A percentile compares a stretch with the other conserved stretches of the same genome.
Evolutionary conservation across 352 stramenopile species (phyloP).

Genomic region (Phytopythium ostracodes): DNA sequence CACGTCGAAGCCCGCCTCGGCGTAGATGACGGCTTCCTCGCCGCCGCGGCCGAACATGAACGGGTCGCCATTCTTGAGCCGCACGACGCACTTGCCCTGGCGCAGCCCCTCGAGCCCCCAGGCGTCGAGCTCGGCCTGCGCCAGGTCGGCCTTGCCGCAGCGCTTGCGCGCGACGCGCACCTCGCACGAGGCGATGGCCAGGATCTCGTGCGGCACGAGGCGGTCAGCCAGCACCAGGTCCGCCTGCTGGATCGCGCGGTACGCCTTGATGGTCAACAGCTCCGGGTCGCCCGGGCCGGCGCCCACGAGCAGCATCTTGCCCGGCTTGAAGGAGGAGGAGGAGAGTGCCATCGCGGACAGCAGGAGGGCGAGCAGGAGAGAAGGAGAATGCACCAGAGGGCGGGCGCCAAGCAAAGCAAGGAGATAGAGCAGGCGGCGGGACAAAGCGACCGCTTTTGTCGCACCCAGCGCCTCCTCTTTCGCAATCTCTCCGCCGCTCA

Average conservation of each 20-base stretch:
- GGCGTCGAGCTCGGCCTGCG: conserved; percentile 92
- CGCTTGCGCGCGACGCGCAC: conserved; percentile 92
- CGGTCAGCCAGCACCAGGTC: conserved; percentile 94
- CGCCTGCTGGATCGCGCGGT: conserved; percentile 76
- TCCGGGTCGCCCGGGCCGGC: conserved; percentile 93
- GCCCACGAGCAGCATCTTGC: conserved; percentile 82
- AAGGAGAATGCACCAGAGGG: conserved; percentile 14
- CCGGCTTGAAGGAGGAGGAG: conserved; percentile 4
- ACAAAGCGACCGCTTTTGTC: neutral
- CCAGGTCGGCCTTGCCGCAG: conserved; percentile 92
- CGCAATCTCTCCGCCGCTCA: neutral
- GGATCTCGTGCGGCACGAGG: conserved; percentile 89
- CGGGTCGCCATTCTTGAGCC: conserved; percentile 97
- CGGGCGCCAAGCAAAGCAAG: neutral
- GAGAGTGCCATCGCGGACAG: neutral
- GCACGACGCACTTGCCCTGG: conserved; percentile 90
- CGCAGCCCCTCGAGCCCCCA: conserved; percentile 88
- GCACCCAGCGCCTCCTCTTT: neutral
- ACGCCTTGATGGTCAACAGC: conserved; percentile 92
- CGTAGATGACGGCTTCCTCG: conserved; percentile 90
- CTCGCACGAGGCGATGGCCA: conserved; percentile 87
- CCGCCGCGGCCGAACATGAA: conserved; percentile 96
- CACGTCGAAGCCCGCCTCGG: conserved; percentile 69
- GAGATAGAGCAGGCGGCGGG: too few relatives aligned
- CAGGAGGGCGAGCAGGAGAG: neutral